A percentile compares a stretch with the other conserved stretches of the same genome.
phyloP scores from a whole-genome alignment of 2,329 filamentous ascomycete genomes.

The Neonectria coccinea region DNA sequence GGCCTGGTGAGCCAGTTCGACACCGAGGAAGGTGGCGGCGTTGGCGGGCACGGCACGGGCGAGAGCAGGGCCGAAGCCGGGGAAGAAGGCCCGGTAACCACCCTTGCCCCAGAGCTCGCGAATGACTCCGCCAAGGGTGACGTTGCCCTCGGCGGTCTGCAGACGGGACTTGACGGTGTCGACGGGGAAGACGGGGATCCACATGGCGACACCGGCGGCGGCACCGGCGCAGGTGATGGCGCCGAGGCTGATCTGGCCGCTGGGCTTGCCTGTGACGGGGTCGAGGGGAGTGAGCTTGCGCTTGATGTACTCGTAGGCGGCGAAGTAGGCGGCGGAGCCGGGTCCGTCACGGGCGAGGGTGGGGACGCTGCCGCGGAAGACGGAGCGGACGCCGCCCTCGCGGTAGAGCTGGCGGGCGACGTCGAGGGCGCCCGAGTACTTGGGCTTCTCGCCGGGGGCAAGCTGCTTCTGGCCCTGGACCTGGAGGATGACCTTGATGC shows the following conservation, averaged over 20 bases:
- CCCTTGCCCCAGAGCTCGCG: slow-evolving; percentile 84
- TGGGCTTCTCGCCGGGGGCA: slow-evolving; percentile 89
- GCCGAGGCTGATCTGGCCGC: slow-evolving; percentile 81
- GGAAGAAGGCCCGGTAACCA: slow-evolving; percentile 94
- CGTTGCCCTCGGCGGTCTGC: slow-evolving; percentile 89
- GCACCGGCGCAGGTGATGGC: slow-evolving; percentile 90
- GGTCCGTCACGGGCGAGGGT: slow-evolving; percentile 95
- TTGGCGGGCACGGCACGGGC: slow-evolving; percentile 95
- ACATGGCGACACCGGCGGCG: slow-evolving; percentile 96
- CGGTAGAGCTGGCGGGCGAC: slow-evolving; percentile 94
- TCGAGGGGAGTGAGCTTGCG: slow-evolving; percentile 85
- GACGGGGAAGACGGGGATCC: slow-evolving; percentile 98
- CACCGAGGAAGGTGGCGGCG: slow-evolving; percentile 91
- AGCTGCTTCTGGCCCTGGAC: slow-evolving; percentile 95
- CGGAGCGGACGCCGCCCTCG: slow-evolving; percentile 88
- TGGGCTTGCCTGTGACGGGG: slow-evolving; percentile 75
- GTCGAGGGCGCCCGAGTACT: slow-evolving; percentile 87
- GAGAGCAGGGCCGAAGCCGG: slow-evolving; percentile 92
- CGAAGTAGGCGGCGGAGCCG: slow-evolving; percentile 94
- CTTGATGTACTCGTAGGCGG: slow-evolving; percentile 97
- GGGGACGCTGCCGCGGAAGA: slow-evolving; percentile 91
- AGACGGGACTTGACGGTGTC: slow-evolving; percentile 96
- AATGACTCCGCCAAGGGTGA: slow-evolving; percentile 83
- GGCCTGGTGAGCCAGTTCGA: slow-evolving; percentile 84
- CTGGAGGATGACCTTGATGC: slow-evolving; percentile 97